Evolutionary conservation across 2,329 filamentous ascomycete species (phyloP), one percentile per base, ranked within the genome.

Genomic region (Verticillium zaregamsianum): DNA sequence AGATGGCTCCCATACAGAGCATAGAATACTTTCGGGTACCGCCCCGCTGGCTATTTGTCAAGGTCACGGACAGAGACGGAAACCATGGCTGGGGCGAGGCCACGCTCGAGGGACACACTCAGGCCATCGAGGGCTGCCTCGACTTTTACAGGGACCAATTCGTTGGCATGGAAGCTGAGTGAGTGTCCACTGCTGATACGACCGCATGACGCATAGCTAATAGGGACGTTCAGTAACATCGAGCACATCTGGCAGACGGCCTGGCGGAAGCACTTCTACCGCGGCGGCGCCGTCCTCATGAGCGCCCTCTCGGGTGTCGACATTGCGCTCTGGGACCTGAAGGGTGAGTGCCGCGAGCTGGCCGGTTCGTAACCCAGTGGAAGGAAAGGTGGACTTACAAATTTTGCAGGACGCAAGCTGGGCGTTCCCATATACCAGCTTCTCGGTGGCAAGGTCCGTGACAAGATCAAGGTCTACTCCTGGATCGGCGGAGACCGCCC

Each of bases 401-500:
- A 5, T 4, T 28, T 14, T 5, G 2, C 8, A 76, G 83, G 80
- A 62, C 74, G 73, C 40, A 79, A 77, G 57, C 68, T 81, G 15
- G 82, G 83, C 7, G 86, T 92, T 0, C 90, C 90, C 0, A 83
- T 93, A 56, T 88, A 92, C 68, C 84, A 92, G 66, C 79, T 94
- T 0, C 80, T 93, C 0, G 91, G 91, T 4, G 91, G 90, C 5
- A 91, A 91, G 63, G 83, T 93, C 1, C 81, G 90, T 55, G 79
- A 87, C 65, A 89, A 87, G 68, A 75, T 91, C 14, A 86, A 86
- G 64, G 90, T 93, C 0, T 93, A 92, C 69, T 87, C 87, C 15
- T 92, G 90, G 90, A 92, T 93, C 62, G 90, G 90, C 3, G 90
- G 90, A 3, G 90, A 92, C 67, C 77, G 89, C 4, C 90, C 90